A percentile compares a stretch with the other conserved stretches of the same genome.
Evolutionary conservation across 1,284 basidiomycete genomes (phyloP).

Genomic region (Gymnopus androsaceus): DNA sequence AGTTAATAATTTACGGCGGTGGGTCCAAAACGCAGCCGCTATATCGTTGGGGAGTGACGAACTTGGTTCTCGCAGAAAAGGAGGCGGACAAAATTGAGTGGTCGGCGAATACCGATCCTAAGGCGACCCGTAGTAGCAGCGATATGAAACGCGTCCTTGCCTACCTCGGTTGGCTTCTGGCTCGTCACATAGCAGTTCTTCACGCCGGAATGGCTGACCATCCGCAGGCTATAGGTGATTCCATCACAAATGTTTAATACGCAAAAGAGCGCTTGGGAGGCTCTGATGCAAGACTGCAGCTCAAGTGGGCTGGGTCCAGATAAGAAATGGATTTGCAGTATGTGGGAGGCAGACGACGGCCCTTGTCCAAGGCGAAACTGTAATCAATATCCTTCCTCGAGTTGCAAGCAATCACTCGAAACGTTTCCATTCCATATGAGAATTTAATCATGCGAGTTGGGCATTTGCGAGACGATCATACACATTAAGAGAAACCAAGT

Average conservation of each 20-base stretch:
- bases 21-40: too few species aligned
- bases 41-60: conserved; percentile 58
- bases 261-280: conserved; percentile 57
- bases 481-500: background rate
- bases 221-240: conserved; percentile 49
- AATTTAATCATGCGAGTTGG: background rate
- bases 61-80: conserved; percentile 41
- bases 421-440: too few species aligned
- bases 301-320: conserved; percentile 52
- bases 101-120: background rate
- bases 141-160: background rate
- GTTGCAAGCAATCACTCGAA: too few species aligned
- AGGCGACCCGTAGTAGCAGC: background rate
- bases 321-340: conserved; percentile 59
- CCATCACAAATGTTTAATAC: conserved; percentile 46
- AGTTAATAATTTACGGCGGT: too few species aligned
- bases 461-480: background rate
- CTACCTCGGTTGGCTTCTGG: conserved; percentile 27
- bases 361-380: conserved; percentile 4
- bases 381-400: too few species aligned
- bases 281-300: conserved; percentile 54
- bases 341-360: conserved; percentile 46
- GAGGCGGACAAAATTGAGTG: background rate
- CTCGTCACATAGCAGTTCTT: conserved; percentile 55
- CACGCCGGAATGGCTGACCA: conserved; percentile 64